A percentile compares a stretch with the other conserved stretches of the same genome.
These are phyloP conservation scores for Pythium rishiriense DNA, from an alignment of 352 stramenopile genomes.

Conservation along the genomic window DNA sequence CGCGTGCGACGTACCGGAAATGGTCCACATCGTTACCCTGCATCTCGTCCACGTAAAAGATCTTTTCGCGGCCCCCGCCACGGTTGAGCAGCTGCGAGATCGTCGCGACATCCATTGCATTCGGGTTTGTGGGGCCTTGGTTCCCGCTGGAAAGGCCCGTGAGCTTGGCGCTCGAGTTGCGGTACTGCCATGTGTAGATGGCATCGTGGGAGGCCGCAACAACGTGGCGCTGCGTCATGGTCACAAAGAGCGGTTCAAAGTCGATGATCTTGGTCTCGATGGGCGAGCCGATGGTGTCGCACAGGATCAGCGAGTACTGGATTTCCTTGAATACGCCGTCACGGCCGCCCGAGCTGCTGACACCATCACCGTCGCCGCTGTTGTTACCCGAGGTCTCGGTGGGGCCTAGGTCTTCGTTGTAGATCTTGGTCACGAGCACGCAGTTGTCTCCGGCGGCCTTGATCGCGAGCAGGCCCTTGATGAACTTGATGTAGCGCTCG, in stretches of 20 bases:
- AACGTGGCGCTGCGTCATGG: constrained; percentile 88
- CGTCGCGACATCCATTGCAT: constrained; percentile 48
- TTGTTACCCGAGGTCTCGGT: constrained; percentile 16
- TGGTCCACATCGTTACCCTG: constrained; percentile 72
- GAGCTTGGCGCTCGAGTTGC: constrained; percentile 76
- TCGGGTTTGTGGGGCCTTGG: constrained; percentile 27
- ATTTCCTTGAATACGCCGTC: constrained; percentile 49
- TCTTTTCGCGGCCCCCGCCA: constrained; percentile 78
- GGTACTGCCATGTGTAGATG: constrained; percentile 95
- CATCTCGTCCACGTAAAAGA: constrained; percentile 89
- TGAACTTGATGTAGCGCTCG: constrained; percentile 85
- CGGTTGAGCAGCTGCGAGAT: constrained; percentile 71
- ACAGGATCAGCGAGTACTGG: constrained; percentile 87
- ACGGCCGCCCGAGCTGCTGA: constrained; percentile 19
- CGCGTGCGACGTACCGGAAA: constrained; percentile 66
- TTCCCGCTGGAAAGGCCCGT: constrained; percentile 54
- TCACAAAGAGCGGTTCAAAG: constrained; percentile 81
- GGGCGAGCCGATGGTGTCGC: constrained; percentile 80
- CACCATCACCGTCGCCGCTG: constrained; percentile 16
- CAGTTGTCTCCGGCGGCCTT: constrained; percentile 87
- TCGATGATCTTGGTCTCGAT: constrained; percentile 86
- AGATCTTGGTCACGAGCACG: constrained; percentile 82
- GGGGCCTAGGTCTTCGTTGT: constrained; percentile 64
- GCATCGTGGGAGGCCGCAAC: constrained; percentile 75
- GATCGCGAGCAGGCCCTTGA: constrained; percentile 76